These are phyloP conservation scores for Arbutus unedo DNA, from an alignment of 148 eudicot genomes.

Conservation along the genomic window DNA sequence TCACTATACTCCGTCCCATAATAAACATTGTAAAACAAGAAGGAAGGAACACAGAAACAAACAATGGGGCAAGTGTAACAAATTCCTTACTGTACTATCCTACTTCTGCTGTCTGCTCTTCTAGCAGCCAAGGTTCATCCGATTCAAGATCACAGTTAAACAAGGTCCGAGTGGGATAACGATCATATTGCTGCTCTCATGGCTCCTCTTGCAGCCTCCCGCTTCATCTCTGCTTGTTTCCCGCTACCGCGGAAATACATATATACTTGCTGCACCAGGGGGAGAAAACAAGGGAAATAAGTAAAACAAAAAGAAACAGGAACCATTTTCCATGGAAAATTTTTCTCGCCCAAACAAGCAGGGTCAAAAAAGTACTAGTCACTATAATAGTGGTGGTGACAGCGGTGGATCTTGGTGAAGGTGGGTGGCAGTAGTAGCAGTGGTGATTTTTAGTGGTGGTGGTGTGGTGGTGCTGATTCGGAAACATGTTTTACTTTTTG, in stretches of 20 bases:
- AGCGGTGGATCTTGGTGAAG: no score
- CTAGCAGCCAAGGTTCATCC: background rate
- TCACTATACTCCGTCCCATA: background rate
- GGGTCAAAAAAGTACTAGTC: background rate
- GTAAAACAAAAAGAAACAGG: background rate
- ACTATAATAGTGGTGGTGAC: background rate
- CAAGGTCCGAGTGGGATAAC: no score
- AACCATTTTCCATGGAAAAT: background rate
- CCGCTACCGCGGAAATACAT: slow-evolving; percentile 56
- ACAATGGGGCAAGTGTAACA: background rate
- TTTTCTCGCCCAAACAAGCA: background rate
- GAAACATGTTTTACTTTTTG: background rate
- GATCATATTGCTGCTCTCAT: slow-evolving; percentile 30
- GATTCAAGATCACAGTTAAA: background rate
- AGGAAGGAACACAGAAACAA: slow-evolving; percentile 2
- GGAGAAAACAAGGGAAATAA: background rate
- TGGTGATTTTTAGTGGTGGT: background rate
- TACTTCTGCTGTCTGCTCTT: background rate
- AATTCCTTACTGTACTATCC: background rate
- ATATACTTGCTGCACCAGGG: slow-evolving; percentile 43
- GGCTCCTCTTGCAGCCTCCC: slow-evolving; percentile 34
- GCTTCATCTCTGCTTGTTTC: slow-evolving; percentile 37
- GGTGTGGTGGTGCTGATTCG: background rate
- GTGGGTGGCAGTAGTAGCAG: no score
- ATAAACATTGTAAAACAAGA: background rate